Evolutionary conservation across 2,329 filamentous ascomycete species (phyloP).

Genomic region (Sordariomycetes sp.): DNA sequence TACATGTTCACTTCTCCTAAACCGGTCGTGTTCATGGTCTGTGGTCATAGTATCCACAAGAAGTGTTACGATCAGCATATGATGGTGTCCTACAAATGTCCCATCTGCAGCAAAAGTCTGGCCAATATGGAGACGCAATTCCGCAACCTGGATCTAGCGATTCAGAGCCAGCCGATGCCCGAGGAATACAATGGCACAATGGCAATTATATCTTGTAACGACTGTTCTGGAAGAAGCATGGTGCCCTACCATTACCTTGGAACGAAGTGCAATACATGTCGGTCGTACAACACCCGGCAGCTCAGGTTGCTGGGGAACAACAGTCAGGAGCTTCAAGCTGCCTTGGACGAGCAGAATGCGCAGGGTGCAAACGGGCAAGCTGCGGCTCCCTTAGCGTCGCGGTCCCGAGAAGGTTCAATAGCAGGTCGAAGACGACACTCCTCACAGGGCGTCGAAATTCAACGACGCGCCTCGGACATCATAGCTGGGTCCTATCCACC

Average conservation of each 20-base stretch:
- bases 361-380: not conserved
- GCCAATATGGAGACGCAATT: conserved; percentile 97
- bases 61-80: conserved; percentile 84
- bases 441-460: conserved; percentile 23
- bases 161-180: conserved; percentile 88
- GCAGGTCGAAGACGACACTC: conserved; percentile 27
- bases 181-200: conserved; percentile 68
- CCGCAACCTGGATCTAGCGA: conserved; percentile 79
- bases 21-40: conserved; percentile 87
- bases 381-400: not conserved
- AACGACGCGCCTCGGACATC: conserved; percentile 25
- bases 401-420: conserved; percentile 2
- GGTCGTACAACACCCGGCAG: conserved; percentile 62
- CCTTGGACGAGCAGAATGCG: conserved; percentile 12
- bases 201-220: conserved; percentile 85
- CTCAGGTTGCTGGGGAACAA: conserved; percentile 47
- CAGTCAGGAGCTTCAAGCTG: conserved; percentile 14
- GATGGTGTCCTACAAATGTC: conserved; percentile 87
- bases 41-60: conserved; percentile 91
- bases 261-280: conserved; percentile 71
- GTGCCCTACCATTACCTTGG: conserved; percentile 93
- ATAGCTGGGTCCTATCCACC: conserved; percentile 36
- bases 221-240: conserved; percentile 81
- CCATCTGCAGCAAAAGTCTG: conserved; percentile 93
- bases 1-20: conserved; percentile 91